A percentile compares a stretch with the other conserved stretches of the same genome.
phyloP scores from a whole-genome alignment of 2,329 filamentous ascomycete genomes.

The Pseudocercospora musae region DNA sequence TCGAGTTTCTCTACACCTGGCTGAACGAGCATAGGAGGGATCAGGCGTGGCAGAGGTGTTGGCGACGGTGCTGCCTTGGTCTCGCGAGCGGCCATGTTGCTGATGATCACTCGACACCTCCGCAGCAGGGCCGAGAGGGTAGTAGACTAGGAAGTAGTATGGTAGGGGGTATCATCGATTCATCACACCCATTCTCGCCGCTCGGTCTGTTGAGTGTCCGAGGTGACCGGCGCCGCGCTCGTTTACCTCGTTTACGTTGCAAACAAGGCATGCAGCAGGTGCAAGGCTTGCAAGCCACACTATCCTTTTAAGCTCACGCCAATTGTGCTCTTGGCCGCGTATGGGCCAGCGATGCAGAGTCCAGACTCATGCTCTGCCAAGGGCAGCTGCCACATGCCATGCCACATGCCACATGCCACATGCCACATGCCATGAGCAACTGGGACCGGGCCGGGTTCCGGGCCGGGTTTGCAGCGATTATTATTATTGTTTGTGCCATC shows the following conservation, averaged over 20 bases:
- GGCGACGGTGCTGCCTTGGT: conserved; percentile 5
- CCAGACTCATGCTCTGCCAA: too few relatives aligned
- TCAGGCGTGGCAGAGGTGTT: conserved; percentile 13
- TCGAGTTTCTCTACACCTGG: conserved; percentile 31
- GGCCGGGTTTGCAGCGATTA: too few relatives aligned
- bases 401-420: not conserved
- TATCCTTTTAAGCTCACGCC: conserved; percentile 1
- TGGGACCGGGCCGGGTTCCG: not conserved
- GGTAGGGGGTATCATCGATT: not conserved
- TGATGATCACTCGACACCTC: not conserved
- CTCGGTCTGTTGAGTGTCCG: not conserved
- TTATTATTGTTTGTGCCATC: too few relatives aligned
- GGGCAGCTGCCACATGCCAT: too few relatives aligned
- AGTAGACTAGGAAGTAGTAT: too few relatives aligned
- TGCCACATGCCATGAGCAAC: too few relatives aligned
- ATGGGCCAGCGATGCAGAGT: too few relatives aligned
- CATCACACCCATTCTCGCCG: conserved; percentile 1
- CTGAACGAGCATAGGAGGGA: conserved; percentile 32
- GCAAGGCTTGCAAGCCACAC: not conserved
- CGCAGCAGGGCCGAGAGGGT: too few relatives aligned
- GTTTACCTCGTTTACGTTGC: not conserved
- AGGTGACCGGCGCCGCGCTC: not conserved
- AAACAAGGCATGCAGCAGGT: not conserved
- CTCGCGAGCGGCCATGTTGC: not conserved
- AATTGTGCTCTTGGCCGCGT: too few relatives aligned